Evolutionary conservation across 805 yeast genomes (phyloP), one percentile per base, ranked within the genome.

Genomic region (Lipomyces chichibuensis): DNA sequence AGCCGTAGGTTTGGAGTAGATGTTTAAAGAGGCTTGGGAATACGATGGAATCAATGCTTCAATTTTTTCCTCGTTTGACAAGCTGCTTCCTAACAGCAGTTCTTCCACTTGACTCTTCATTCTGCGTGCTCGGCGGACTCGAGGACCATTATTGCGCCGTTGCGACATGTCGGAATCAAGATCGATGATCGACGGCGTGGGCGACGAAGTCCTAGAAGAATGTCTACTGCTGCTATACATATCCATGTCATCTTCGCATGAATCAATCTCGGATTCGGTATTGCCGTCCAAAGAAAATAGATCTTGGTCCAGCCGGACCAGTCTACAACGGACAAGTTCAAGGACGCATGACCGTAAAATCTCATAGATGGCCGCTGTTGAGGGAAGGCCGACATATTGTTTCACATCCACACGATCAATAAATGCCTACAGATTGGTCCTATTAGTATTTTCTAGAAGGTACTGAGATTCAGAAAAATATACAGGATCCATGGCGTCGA

Each of bases 401-500:
- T 75, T 70, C 4, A 76, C 77, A 65, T 81, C 84, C 3, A 80
- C 80, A 55, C 85, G 74, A 73, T 82, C 85, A 5, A 80, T 52
- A 65, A 83, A 83, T 1, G 85, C 85, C 35, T 54, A 23, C 43
- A 39, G 4, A n/a, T 11, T 8, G n/a, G 7, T 11, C 11, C 14
- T n/a, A 29, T 32, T 14, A 35, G 43, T 17, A 33, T 20, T 2
- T 2, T 43, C 14, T 7, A 6, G 9, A 32, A 56, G 27, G 7
- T 25, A 32, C 43, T 33, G 23, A n/a, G 14, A 27, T 14, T 5
- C 56, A 20, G 29, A 57, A 25, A 14, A 29, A 17, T 20, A 27
- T 62, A 70, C 72, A 1, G 77, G 73, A 73, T 83, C 85, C 33
- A 83, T 72, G 2, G 80, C 76, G 14, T 74, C 71, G 8, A 79